Percentiles rank a stretch among this genome's conserved stretches.
These are phyloP conservation scores for Wickerhamiella azymoides DNA, from an alignment of 805 yeast species.

Conservation along the genomic window DNA sequence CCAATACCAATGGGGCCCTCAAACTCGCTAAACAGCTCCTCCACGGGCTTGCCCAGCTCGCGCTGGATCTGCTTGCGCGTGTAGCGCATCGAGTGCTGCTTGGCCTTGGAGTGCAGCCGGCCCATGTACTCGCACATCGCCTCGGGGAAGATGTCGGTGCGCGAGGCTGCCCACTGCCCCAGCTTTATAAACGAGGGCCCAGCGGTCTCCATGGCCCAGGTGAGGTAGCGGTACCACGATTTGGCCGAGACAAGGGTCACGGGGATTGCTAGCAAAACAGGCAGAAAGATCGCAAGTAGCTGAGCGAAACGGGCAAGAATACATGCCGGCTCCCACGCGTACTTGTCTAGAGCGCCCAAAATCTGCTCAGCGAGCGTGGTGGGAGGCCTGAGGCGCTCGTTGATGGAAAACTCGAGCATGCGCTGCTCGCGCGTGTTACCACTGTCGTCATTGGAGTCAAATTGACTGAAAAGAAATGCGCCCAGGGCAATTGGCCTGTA, in stretches of 20 bases:
- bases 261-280: slow-evolving; percentile 55
- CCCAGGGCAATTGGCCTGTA: slow-evolving; percentile 1
- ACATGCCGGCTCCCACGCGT: slow-evolving; percentile 51
- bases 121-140: slow-evolving; percentile 68
- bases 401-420: slow-evolving; percentile 13
- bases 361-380: slow-evolving; percentile 7
- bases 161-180: slow-evolving; percentile 98
- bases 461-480: slow-evolving; percentile 4
- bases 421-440: slow-evolving; percentile 15
- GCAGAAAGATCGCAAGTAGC: slow-evolving; percentile 51
- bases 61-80: slow-evolving; percentile 46
- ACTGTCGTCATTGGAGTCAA: slow-evolving; percentile 9
- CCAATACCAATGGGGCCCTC: slow-evolving; percentile 85
- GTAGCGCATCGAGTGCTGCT: slow-evolving; percentile 48
- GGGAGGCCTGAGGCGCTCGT: slow-evolving; percentile 8
- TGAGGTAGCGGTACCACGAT: slow-evolving; percentile 55
- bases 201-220: slow-evolving; percentile 60
- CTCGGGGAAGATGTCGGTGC: slow-evolving; percentile 81
- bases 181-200: slow-evolving; percentile 73
- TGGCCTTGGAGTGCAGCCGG: slow-evolving; percentile 68
- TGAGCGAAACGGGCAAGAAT: slow-evolving; percentile 60
- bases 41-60: slow-evolving; percentile 49
- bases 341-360: slow-evolving; percentile 15
- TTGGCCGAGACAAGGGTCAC: slow-evolving; percentile 34
- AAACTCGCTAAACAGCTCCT: slow-evolving; percentile 71